These are phyloP conservation scores for Lojkania enalia DNA, from an alignment of 2,329 filamentous ascomycete genomes.

Conservation along the genomic window DNA sequence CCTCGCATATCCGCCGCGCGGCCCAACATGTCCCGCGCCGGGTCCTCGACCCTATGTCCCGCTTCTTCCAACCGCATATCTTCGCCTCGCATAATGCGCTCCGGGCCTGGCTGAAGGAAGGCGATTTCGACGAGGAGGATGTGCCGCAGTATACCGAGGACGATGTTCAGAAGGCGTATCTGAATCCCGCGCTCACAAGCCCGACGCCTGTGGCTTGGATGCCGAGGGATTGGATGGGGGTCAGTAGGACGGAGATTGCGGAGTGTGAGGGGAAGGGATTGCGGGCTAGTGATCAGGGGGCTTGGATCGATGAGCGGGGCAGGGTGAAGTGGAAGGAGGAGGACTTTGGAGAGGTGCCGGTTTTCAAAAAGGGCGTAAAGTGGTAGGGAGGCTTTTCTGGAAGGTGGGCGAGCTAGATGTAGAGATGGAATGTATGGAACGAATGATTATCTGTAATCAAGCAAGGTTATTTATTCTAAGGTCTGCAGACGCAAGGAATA, in stretches of 20 bases:
- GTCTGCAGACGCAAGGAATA: no score
- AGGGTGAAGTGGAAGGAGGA: slow-evolving; percentile 35
- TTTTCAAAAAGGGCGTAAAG: slow-evolving; percentile 34
- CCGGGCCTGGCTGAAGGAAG: slow-evolving; percentile 38
- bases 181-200: slow-evolving; percentile 40
- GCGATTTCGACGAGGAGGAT: slow-evolving; percentile 33
- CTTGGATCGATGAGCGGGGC: slow-evolving; percentile 38
- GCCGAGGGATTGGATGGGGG: slow-evolving; percentile 36
- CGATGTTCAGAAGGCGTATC: slow-evolving; percentile 38
- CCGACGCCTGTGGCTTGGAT: slow-evolving; percentile 41
- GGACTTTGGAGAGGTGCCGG: slow-evolving; percentile 36
- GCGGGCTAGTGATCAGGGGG: slow-evolving; percentile 35
- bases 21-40: slow-evolving; percentile 27
- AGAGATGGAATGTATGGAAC: no score
- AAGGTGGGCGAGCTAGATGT: no score
- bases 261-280: slow-evolving; percentile 36
- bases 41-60: slow-evolving; percentile 34
- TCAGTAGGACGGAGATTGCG: slow-evolving; percentile 34
- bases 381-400: slow-evolving; percentile 36
- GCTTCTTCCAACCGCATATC: slow-evolving; percentile 41
- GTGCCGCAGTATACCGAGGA: slow-evolving; percentile 39
- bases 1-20: slow-evolving; percentile 30
- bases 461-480: no score
- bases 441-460: no score
- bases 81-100: slow-evolving; percentile 40